phyloP scores from a whole-genome alignment of 768 basidiomycete genomes.

The Auricularia heimuer region DNA sequence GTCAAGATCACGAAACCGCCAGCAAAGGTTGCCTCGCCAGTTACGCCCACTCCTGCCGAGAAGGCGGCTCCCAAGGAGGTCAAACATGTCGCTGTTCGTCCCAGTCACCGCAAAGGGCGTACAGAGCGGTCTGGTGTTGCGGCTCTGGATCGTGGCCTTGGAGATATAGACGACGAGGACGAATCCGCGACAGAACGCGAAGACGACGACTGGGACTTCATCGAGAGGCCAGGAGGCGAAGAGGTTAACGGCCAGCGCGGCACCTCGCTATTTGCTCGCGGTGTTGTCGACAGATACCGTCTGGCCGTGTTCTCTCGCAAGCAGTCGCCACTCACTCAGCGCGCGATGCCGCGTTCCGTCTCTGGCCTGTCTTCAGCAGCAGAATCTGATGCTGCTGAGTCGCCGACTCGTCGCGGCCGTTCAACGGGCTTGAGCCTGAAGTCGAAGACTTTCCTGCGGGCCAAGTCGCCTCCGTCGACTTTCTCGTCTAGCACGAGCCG shows the following conservation, averaged over 20 bases:
- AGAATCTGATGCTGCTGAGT: constrained; percentile 25
- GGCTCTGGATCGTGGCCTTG: constrained; percentile 65
- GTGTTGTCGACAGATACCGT: constrained; percentile 80
- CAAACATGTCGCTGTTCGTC: constrained; percentile 13
- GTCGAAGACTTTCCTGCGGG: constrained; percentile 60
- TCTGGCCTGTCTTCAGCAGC: constrained; percentile 48
- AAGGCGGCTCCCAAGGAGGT: constrained; percentile 12
- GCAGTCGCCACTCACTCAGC: constrained; percentile 52
- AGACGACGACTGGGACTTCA: constrained; percentile 88
- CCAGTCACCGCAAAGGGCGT: constrained; percentile 23
- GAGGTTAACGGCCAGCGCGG: constrained; percentile 75
- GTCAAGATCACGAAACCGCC: constrained; percentile 4
- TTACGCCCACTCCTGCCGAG: constrained; percentile 23
- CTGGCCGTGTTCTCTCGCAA: constrained; percentile 74
- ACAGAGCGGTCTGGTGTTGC: constrained; percentile 73
- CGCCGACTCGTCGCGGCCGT: constrained; percentile 43
- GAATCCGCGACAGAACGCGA: constrained; percentile 35
- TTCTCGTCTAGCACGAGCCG: constrained; percentile 21
- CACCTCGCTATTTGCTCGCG: constrained; percentile 79
- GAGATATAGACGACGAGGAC: constrained; percentile 40
- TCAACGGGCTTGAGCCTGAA: constrained; percentile 59
- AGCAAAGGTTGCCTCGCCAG: constrained; percentile 17
- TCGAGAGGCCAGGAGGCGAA: constrained; percentile 72
- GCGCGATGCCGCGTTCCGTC: constrained; percentile 35
- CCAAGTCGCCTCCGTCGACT: constrained; percentile 53